A percentile compares a stretch with the other conserved stretches of the same genome.
phyloP scores from a whole-genome alignment of 805 yeast species.

The Saccharomyces jurei region DNA sequence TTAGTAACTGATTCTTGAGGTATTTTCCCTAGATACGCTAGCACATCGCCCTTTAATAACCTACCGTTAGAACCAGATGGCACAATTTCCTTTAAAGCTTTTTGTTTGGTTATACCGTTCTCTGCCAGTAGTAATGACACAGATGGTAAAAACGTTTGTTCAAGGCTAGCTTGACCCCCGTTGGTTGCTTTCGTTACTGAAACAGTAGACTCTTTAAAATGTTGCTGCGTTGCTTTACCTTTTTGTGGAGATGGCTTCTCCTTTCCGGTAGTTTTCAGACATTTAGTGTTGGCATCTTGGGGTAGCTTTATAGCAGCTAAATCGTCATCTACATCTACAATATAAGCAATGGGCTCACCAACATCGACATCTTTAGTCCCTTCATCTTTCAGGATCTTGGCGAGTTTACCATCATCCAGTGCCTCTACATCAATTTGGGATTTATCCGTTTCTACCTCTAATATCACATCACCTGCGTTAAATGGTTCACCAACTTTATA shows the following conservation, averaged over 20 bases:
- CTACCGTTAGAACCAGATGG: constrained; percentile 91
- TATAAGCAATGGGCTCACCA: constrained; percentile 80
- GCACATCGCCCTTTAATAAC: constrained; percentile 81
- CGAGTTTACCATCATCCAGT: constrained; percentile 83
- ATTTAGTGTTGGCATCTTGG: constrained; percentile 12
- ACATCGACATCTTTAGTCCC: constrained; percentile 80
- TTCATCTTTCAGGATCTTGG: constrained; percentile 56
- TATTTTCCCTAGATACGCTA: constrained; percentile 73
- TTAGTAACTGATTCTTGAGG: constrained; percentile 43
- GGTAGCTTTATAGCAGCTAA: constrained; percentile 57
- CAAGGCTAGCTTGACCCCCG: constrained; percentile 46
- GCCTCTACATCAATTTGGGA: constrained; percentile 82
- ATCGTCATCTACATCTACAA: constrained; percentile 87
- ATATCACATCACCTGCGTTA: constrained; percentile 70
- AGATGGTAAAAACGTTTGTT: constrained; percentile 69
- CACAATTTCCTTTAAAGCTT: constrained; percentile 61
- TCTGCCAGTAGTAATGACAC: constrained; percentile 58
- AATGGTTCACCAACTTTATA: constrained; percentile 68
- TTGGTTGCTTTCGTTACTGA: constrained; percentile 14
- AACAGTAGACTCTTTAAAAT: constrained; percentile 4
- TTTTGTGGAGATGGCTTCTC: constrained; percentile 2
- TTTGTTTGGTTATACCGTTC: constrained; percentile 56
- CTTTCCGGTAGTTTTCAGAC: constrained; percentile 7
- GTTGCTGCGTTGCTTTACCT: constrained; percentile 8
- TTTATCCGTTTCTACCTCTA: constrained; percentile 83